Evolutionary conservation across 228 moss, liverwort and hornwort genomes (phyloP).

Genomic region (Sphagnum magellanicum): DNA sequence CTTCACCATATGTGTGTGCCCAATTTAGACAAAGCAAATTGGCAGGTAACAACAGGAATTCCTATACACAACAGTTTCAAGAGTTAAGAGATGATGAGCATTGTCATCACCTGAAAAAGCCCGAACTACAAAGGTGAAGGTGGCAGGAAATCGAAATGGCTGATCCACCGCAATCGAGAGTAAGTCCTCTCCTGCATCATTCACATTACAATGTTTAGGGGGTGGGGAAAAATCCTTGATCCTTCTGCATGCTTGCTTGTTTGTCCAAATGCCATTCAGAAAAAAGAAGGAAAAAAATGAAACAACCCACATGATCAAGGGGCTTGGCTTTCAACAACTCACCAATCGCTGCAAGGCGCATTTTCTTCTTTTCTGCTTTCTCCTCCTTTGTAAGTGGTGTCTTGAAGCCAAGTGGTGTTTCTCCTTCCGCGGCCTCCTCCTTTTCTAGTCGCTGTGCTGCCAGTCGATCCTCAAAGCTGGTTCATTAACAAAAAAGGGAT

Average conservation of each 20-base stretch:
- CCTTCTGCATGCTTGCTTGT: too few relatives aligned
- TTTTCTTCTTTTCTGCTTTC: slow-evolving; percentile 76
- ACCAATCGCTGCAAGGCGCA: slow-evolving; percentile 96
- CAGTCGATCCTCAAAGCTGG: slow-evolving; percentile 90
- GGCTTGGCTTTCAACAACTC: slow-evolving; percentile 7
- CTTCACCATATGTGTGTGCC: too few relatives aligned
- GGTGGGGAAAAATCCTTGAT: neutral
- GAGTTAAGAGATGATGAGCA: neutral
- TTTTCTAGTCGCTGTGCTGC: slow-evolving; percentile 72
- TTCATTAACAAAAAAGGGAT: slow-evolving; percentile 5
- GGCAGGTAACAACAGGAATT: too few relatives aligned
- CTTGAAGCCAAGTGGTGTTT: slow-evolving; percentile 66
- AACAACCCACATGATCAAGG: too few relatives aligned
- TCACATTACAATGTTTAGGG: neutral
- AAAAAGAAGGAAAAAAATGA: slow-evolving; percentile 1
- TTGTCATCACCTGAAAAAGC: slow-evolving; percentile 83
- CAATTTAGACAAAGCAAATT: too few relatives aligned
- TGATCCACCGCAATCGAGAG: slow-evolving; percentile 87
- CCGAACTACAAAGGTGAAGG: slow-evolving; percentile 96
- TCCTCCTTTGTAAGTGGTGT: slow-evolving; percentile 66
- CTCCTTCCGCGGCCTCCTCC: slow-evolving; percentile 63
- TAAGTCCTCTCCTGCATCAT: slow-evolving; percentile 81
- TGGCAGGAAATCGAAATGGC: slow-evolving; percentile 97
- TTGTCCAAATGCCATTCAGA: neutral
- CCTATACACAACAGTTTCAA: too few relatives aligned